Evolutionary conservation across 306 rosid species (phyloP).

Genomic region (Herpetospermum pedunculosum): DNA sequence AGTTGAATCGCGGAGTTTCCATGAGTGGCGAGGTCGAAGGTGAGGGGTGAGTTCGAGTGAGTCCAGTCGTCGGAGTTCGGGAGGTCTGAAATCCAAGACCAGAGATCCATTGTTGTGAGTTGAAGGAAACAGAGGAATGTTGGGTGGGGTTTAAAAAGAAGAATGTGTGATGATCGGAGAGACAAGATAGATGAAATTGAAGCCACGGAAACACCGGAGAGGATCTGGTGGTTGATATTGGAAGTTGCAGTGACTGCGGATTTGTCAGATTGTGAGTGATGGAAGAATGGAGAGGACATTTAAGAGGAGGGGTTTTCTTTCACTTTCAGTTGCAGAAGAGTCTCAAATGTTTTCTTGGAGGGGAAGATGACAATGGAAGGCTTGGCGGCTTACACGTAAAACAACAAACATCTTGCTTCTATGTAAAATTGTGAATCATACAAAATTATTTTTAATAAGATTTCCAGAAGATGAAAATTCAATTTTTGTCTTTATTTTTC

Average conservation of each 20-base stretch:
- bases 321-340: neutral
- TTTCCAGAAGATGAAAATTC: neutral
- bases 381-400: slow-evolving; percentile 3
- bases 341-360: neutral
- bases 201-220: neutral
- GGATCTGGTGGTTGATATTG: neutral
- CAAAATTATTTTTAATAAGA: neutral
- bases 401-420: neutral
- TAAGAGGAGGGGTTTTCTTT: neutral
- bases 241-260: neutral
- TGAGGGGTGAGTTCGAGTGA: slow-evolving; percentile 29
- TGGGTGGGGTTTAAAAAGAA: neutral
- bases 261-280: neutral
- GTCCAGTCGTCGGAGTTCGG: slow-evolving; percentile 43
- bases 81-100: slow-evolving; percentile 84
- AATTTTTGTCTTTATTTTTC: neutral
- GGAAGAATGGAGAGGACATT: neutral
- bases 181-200: neutral
- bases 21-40: slow-evolving; percentile 39
- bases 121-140: neutral
- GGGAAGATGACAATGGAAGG: neutral
- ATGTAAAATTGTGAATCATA: slow-evolving; percentile 9
- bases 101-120: slow-evolving; percentile 37
- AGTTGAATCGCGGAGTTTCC: slow-evolving; percentile 36
- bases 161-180: neutral